Evolutionary conservation across 441 rosid genomes (phyloP).

Genomic region (Mallotus repandus): DNA sequence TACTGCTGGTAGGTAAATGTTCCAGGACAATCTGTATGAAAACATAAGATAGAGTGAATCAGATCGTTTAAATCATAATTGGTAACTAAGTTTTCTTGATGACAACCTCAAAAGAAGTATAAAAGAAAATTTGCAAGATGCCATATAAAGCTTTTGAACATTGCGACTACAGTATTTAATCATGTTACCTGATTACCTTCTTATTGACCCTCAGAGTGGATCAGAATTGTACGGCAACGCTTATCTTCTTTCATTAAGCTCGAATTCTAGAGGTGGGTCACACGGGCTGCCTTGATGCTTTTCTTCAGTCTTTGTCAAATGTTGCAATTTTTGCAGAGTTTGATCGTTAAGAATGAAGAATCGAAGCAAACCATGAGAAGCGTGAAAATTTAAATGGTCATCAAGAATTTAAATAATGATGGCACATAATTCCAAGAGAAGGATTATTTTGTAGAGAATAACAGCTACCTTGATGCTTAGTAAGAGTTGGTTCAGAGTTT

Average conservation of each 20-base stretch:
- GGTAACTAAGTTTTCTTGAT: neutral
- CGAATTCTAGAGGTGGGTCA: constrained; percentile 94
- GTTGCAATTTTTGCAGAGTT: constrained; percentile 67
- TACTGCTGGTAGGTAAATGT: constrained; percentile 38
- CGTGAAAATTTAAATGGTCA: neutral
- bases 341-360: constrained; percentile 62
- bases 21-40: constrained; percentile 40
- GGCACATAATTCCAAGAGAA: too few relatives aligned
- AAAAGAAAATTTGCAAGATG: neutral
- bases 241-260: constrained; percentile 99
- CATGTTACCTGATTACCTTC: constrained; percentile 71
- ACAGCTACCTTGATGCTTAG: neutral
- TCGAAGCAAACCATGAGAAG: constrained; percentile 28
- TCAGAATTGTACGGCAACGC: constrained; percentile 92
- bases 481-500: neutral
- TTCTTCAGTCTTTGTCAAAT: constrained; percentile 65
- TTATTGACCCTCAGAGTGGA: constrained; percentile 63
- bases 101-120: neutral
- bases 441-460: neutral
- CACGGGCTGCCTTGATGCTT: constrained; percentile 64
- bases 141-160: neutral
- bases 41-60: neutral
- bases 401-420: too few relatives aligned
- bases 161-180: constrained; percentile 28
- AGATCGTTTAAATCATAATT: neutral